Percentiles rank a stretch among this genome's conserved stretches.
Evolutionary conservation across 768 basidiomycete species (phyloP).

Genomic region (Suillus paluster): DNA sequence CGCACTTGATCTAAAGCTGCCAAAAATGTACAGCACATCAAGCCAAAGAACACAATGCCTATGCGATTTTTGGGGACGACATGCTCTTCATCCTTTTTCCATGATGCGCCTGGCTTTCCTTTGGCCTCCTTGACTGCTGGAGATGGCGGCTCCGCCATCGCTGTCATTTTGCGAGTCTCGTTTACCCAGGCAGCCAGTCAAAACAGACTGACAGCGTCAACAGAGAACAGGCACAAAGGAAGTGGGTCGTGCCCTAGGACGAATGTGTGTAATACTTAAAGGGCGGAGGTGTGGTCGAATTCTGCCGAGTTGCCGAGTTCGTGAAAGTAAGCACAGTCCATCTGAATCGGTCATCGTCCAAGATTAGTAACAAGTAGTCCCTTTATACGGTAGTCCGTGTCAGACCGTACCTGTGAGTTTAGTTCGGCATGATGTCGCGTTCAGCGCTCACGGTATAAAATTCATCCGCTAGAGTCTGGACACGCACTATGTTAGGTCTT

Average conservation of each 20-base stretch:
- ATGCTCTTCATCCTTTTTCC: slow-evolving; percentile 45
- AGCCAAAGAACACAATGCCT: slow-evolving; percentile 45
- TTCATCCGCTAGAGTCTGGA: too few species aligned
- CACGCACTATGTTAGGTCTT: too few species aligned
- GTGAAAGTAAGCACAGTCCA: too few species aligned
- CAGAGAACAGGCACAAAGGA: background rate
- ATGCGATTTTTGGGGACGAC: slow-evolving; percentile 48
- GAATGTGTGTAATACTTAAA: background rate
- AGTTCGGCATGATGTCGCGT: too few species aligned
- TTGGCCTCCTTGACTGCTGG: slow-evolving; percentile 9
- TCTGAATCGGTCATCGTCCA: too few species aligned
- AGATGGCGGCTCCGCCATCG: background rate
- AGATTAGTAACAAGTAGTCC: too few species aligned
- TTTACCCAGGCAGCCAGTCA: background rate
- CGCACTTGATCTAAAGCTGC: slow-evolving; percentile 53
- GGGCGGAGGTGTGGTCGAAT: background rate
- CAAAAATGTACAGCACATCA: slow-evolving; percentile 48
- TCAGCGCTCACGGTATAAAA: too few species aligned
- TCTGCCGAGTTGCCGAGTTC: background rate
- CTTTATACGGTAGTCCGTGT: too few species aligned
- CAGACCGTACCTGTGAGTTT: too few species aligned
- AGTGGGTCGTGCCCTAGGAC: background rate
- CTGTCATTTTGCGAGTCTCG: background rate
- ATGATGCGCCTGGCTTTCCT: slow-evolving; percentile 34
- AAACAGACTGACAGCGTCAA: background rate